Conservation (phyloP, 176 grass and related monocot species). For the Phoenix dactylifera region DNA sequence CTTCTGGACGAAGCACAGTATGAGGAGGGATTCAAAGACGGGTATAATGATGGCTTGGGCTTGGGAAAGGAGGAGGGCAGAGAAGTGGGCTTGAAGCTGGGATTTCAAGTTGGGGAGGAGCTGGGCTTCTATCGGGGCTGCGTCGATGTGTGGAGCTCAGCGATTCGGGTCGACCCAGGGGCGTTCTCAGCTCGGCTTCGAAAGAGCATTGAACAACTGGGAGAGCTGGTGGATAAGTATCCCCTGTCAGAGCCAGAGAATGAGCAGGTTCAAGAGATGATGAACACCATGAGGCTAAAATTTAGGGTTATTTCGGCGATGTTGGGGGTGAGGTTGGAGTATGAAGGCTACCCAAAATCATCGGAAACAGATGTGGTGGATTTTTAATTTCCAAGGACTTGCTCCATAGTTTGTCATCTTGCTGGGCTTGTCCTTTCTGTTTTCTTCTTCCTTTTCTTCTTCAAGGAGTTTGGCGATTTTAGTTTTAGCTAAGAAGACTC, state of each 20-base stretch:
- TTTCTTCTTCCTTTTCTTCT: too few relatives aligned
- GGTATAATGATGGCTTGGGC: conserved; percentile 50
- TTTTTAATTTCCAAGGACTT: conserved; percentile 5
- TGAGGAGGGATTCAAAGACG: conserved; percentile 53
- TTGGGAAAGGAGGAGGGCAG: conserved; percentile 60
- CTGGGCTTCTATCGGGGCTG: conserved; percentile 77
- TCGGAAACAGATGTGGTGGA: conserved; percentile 35
- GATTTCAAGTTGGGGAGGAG: conserved; percentile 64
- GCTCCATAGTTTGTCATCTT: too few relatives aligned
- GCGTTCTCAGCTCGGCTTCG: conserved; percentile 43
- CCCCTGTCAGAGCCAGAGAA: conserved; percentile 58
- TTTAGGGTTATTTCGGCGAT: conserved; percentile 62
- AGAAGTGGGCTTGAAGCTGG: conserved; percentile 60
- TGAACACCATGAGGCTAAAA: conserved; percentile 60
- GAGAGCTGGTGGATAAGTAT: conserved; percentile 33
- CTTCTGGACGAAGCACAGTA: conserved; percentile 61
- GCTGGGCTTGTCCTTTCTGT: too few relatives aligned
- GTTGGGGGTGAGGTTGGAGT: conserved; percentile 51
- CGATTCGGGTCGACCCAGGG: conserved; percentile 28
- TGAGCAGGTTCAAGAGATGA: conserved; percentile 44
- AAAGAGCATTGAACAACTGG: conserved; percentile 58
- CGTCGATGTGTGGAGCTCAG: conserved; percentile 54
- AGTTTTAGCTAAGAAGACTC: too few relatives aligned
- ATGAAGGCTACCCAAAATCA: conserved; percentile 43
- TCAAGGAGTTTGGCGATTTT: too few relatives aligned